Percentiles rank a stretch among this genome's conserved stretches.
phyloP scores from a whole-genome alignment of 2,329 filamentous ascomycete species.

The Scleromitrula shiraiana region DNA sequence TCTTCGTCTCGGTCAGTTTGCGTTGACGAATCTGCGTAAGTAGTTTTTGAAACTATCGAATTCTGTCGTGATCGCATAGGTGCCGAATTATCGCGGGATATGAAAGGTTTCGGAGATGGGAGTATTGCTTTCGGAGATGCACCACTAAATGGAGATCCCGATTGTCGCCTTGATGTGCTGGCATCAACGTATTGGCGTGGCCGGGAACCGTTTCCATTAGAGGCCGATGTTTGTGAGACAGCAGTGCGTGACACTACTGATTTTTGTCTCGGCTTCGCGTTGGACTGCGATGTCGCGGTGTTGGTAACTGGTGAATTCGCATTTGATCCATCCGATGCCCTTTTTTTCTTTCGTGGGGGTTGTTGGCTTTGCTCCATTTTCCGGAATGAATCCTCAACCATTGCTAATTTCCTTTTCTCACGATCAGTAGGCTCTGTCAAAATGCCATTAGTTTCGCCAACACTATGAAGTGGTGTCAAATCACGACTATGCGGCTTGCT shows the following conservation, averaged over 20 bases:
- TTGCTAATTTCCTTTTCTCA: conserved; percentile 59
- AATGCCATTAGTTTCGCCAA: conserved; percentile 44
- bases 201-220: conserved; percentile 17
- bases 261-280: conserved; percentile 27
- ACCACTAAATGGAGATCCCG: conserved; percentile 25
- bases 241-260: conserved; percentile 24
- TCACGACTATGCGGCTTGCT: conserved; percentile 62
- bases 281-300: conserved; percentile 15
- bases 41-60: conserved; percentile 16
- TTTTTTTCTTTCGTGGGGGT: conserved; percentile 54
- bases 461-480: conserved; percentile 45
- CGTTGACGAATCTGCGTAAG: conserved; percentile 24
- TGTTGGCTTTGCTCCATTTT: conserved; percentile 53
- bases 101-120: conserved; percentile 15
- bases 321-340: conserved; percentile 45
- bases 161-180: conserved; percentile 26
- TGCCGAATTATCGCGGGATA: conserved; percentile 13
- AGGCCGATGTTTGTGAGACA: conserved; percentile 17
- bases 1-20: conserved; percentile 28
- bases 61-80: conserved; percentile 18
- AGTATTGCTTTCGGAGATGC: conserved; percentile 23
- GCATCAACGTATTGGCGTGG: conserved; percentile 26
- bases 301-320: conserved; percentile 13
- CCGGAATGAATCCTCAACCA: conserved; percentile 57
- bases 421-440: conserved; percentile 56